phyloP scores from a whole-genome alignment of 306 rosid species.

The Datisca glomerata region DNA sequence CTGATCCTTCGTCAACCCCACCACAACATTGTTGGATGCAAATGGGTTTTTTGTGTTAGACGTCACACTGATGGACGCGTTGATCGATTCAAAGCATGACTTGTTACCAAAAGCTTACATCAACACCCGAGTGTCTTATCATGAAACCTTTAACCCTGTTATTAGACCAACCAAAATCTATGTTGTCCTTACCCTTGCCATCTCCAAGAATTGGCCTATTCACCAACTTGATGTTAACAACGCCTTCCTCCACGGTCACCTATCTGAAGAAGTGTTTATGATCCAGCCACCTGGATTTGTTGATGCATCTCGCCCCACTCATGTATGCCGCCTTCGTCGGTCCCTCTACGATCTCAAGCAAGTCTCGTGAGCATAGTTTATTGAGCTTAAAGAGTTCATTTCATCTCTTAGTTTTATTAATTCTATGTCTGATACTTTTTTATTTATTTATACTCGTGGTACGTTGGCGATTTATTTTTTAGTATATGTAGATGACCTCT shows the following conservation, averaged over 20 bases:
- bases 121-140: not conserved
- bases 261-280: not conserved
- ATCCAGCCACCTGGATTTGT: not conserved
- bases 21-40: too few species aligned
- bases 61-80: too few species aligned
- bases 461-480: too few species aligned
- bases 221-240: too few species aligned
- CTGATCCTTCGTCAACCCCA: not conserved
- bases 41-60: too few species aligned
- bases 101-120: not conserved
- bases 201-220: not conserved
- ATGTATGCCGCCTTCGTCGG: not conserved
- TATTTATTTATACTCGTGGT: not conserved
- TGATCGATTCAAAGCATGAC: too few species aligned
- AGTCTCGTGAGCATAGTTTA: not conserved
- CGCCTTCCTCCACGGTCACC: too few species aligned
- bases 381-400: not conserved
- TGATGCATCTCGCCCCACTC: not conserved
- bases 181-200: not conserved
- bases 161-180: not conserved
- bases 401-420: not conserved
- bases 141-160: not conserved
- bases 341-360: not conserved
- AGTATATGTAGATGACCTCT: too few species aligned
- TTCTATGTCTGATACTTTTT: not conserved